Evolutionary conservation across 257 asterid genomes (phyloP), one percentile per base, ranked within the genome.

Genomic region (Solanum paucissectum): DNA sequence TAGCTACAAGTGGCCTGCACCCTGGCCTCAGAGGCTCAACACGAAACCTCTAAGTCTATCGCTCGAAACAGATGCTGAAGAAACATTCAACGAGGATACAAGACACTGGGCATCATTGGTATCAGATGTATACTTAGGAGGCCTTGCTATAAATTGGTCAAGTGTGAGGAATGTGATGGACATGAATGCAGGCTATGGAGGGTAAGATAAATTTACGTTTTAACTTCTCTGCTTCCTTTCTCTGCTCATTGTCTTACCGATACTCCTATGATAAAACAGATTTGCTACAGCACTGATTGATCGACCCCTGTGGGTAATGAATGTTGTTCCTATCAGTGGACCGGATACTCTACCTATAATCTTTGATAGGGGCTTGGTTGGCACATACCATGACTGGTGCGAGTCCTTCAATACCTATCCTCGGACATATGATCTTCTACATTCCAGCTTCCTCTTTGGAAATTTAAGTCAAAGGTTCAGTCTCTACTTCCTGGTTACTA

Each of bases 311-410:
- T 96, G 99, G 99, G 98, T 97, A 89, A 97, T 96, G 98, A 97
- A 96, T 42, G 94, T 96, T 9, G 94, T 96, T 44, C 99, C 98
- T 58, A 75, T 95, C 76, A 91, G 94, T 34, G 95, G 89, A 86
- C 94, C 94, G 2, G 98, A 97, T 90, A 94, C 98, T 36, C 90
- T 96, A 87, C 60, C 98, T 0, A 88, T 94, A 85, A 94, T 97
- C 73, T 96, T 91, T 23, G 99, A 97, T 87, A 92, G 99, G 91
- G 99, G 99, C 77, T 93, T 97, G 86, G 90, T 97, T 32, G 99
- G 99, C 42, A 88, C 94, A 55, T 95, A 97, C 92, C 99, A 97
- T n/a, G 99, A 97, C 83, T 97, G 99, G 99, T 97, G 99, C 12
- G 99, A 96, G 91, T 94, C 98, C 44, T 92, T 96, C 37, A 96